Evolutionary conservation across 192 early-diverging fungal genomes (phyloP).

Genomic region (Umbelopsis sp.): DNA sequence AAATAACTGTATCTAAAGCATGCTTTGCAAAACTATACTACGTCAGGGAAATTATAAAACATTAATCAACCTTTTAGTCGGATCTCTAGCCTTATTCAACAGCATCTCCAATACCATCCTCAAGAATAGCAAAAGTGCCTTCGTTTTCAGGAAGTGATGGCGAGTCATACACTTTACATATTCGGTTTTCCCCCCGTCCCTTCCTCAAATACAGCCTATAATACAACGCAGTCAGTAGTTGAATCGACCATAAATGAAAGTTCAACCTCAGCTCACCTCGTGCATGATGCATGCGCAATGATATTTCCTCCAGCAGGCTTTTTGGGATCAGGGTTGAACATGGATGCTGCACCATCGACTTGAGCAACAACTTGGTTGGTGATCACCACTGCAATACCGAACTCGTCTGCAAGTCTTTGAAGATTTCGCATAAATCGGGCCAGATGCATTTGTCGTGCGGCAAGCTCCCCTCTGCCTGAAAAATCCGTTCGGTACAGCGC

Average conservation of each 20-base stretch:
- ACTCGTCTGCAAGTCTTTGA: constrained; percentile 92
- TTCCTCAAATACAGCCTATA: constrained; percentile 82
- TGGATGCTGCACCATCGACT: constrained; percentile 84
- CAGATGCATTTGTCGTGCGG: constrained; percentile 93
- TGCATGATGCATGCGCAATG: constrained; percentile 97
- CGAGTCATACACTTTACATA: constrained; percentile 98
- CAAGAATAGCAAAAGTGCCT: constrained; percentile 87
- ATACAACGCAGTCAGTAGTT: background rate
- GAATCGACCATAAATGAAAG: no score
- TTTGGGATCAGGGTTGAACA: constrained; percentile 90
- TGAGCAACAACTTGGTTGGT: constrained; percentile 98
- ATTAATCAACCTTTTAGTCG: no score
- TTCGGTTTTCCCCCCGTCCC: constrained; percentile 85
- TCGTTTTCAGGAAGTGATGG: constrained; percentile 93
- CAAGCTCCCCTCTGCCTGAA: constrained; percentile 92
- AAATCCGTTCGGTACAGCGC: constrained; percentile 97
- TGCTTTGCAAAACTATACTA: no score
- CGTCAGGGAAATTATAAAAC: no score
- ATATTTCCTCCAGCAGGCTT: constrained; percentile 99
- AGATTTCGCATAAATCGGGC: constrained; percentile 87
- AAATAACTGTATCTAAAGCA: no score
- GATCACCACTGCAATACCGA: constrained; percentile 95
- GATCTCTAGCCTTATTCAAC: constrained; percentile 57
- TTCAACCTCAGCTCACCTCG: constrained; percentile 62
- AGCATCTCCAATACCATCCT: constrained; percentile 87